Percentiles rank a stretch among this genome's conserved stretches.
Conservation (phyloP, 139 green algal species). For the Chlorella sorokiniana region DNA sequence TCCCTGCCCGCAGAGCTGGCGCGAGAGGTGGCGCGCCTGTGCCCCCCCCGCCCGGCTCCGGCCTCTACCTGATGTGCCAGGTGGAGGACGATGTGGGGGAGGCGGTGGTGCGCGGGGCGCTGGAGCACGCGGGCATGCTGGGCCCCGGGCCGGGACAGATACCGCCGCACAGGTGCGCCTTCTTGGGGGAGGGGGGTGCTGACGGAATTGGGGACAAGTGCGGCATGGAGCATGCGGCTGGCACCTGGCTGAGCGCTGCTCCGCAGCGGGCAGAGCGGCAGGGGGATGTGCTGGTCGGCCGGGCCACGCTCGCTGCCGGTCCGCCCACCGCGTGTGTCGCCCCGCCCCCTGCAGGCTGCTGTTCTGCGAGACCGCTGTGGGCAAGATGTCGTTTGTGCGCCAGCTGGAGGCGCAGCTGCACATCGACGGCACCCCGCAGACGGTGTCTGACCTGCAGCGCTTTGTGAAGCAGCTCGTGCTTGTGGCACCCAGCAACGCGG, state of each 20-base stretch:
- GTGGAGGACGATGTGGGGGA: constrained; percentile 69
- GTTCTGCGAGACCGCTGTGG: constrained; percentile 77
- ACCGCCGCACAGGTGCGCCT: constrained; percentile 26
- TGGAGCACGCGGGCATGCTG: constrained; percentile 41
- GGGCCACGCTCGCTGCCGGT: neutral
- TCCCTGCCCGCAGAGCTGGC: constrained; percentile 3
- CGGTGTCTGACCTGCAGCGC: constrained; percentile 37
- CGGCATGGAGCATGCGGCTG: neutral
- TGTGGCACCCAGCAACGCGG: constrained; percentile 8
- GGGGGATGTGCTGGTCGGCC: too few species aligned
- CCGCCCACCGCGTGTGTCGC: neutral
- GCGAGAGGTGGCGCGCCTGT: constrained; percentile 25
- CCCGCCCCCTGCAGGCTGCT: constrained; percentile 50
- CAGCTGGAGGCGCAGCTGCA: constrained; percentile 87
- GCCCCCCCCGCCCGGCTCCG: neutral
- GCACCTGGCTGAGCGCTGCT: neutral
- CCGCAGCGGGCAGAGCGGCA: neutral
- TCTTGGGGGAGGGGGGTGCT: neutral
- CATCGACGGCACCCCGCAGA: constrained; percentile 65
- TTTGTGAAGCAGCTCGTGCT: constrained; percentile 30
- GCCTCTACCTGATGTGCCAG: constrained; percentile 56
- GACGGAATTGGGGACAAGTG: too few species aligned
- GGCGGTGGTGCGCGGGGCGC: constrained; percentile 44
- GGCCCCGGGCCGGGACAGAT: constrained; percentile 19
- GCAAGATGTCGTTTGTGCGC: constrained; percentile 81